Percentiles rank a stretch among this genome's conserved stretches.
Conservation (phyloP, 1,284 basidiomycete species). For the Ustilago nuda region DNA sequence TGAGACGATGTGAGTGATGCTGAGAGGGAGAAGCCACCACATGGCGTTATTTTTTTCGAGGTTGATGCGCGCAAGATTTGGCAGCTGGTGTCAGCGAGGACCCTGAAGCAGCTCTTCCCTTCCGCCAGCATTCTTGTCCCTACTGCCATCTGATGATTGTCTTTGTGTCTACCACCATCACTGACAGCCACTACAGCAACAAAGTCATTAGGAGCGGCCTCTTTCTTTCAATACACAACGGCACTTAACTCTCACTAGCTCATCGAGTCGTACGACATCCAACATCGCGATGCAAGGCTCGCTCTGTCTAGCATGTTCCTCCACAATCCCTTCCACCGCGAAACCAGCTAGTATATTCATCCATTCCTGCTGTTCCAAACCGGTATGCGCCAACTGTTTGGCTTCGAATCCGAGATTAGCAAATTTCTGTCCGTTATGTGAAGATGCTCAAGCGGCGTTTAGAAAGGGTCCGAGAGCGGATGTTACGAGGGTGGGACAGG, state of each 20-base stretch:
- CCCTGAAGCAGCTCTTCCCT: background rate
- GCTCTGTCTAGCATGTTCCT: conserved; percentile 43
- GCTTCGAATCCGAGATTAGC: conserved; percentile 30
- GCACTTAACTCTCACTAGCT: too few species aligned
- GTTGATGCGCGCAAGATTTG: background rate
- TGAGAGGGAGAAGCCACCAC: background rate
- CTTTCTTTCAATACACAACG: too few species aligned
- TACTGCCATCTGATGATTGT: background rate
- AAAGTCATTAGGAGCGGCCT: too few species aligned
- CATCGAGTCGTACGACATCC: background rate
- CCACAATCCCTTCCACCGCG: conserved; percentile 23
- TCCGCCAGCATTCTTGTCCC: background rate
- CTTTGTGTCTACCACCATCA: background rate
- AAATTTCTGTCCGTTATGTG: conserved; percentile 56
- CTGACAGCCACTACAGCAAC: too few species aligned
- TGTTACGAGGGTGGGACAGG: conserved; percentile 44
- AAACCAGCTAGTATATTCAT: conserved; percentile 30
- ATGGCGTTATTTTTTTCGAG: background rate
- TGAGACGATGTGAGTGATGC: background rate
- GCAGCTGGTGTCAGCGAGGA: conserved; percentile 7
- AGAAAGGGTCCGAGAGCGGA: conserved; percentile 48
- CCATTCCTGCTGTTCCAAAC: conserved; percentile 46
- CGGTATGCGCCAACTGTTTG: conserved; percentile 40
- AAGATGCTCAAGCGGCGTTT: conserved; percentile 46
- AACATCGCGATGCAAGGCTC: conserved; percentile 11